Conservation (phyloP, 2,329 filamentous ascomycete species). For the Aspergillus fructus region DNA sequence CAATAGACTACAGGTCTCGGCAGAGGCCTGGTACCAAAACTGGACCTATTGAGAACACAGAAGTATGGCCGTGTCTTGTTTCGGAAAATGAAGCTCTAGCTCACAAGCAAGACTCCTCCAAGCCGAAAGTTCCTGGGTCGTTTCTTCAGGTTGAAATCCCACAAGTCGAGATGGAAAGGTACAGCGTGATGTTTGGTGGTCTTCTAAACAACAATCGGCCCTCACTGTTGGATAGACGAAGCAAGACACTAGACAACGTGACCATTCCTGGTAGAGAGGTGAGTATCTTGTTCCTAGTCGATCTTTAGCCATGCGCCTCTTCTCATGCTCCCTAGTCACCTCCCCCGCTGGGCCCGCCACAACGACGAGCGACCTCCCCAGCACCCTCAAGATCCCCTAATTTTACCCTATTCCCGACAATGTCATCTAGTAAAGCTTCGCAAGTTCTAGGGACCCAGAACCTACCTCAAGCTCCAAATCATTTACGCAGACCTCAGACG, state of each 20-base stretch:
- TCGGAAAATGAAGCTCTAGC: slow-evolving; percentile 18
- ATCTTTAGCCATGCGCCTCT: background rate
- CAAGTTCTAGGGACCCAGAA: slow-evolving; percentile 32
- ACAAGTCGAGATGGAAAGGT: slow-evolving; percentile 76
- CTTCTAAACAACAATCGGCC: slow-evolving; percentile 56
- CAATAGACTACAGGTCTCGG: slow-evolving; percentile 17
- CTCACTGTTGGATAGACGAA: slow-evolving; percentile 36
- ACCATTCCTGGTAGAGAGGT: slow-evolving; percentile 52
- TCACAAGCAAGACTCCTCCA: slow-evolving; percentile 13
- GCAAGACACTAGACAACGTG: slow-evolving; percentile 48
- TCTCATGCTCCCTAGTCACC: slow-evolving; percentile 2
- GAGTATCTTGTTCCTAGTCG: slow-evolving; percentile 12
- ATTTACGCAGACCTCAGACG: slow-evolving; percentile 26
- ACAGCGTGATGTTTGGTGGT: slow-evolving; percentile 88
- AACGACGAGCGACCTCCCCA: slow-evolving; percentile 39
- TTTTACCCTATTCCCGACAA: slow-evolving; percentile 41
- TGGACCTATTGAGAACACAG: slow-evolving; percentile 11
- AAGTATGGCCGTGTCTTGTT: slow-evolving; percentile 25
- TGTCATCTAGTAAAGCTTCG: slow-evolving; percentile 31
- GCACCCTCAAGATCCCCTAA: slow-evolving; percentile 33
- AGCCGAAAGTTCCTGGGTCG: slow-evolving; percentile 20
- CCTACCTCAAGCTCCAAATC: slow-evolving; percentile 27
- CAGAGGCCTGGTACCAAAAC: slow-evolving; percentile 1
- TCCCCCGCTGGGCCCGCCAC: slow-evolving; percentile 18
- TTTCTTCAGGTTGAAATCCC: slow-evolving; percentile 79